These are phyloP conservation scores for Phaeosphaeriaceae sp. DNA, from an alignment of 2,329 filamentous ascomycete genomes.

Conservation along the genomic window DNA sequence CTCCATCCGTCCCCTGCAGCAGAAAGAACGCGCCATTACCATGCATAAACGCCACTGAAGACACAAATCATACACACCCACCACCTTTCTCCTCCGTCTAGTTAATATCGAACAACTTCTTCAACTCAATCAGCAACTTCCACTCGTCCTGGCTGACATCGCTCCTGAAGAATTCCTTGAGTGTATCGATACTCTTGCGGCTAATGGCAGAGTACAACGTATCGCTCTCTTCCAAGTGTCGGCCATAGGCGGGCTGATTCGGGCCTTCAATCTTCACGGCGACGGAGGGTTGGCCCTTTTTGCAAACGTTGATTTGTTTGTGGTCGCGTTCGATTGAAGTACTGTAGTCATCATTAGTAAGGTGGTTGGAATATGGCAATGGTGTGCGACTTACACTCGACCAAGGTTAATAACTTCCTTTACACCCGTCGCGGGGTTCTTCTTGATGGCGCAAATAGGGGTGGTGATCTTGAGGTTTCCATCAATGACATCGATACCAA, in stretches of 20 bases:
- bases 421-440: conserved; percentile 76
- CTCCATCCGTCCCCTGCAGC: not conserved
- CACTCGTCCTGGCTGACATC: conserved; percentile 94
- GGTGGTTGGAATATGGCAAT: not conserved
- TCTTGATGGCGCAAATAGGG: conserved; percentile 86
- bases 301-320: conserved; percentile 90
- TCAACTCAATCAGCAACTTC: conserved; percentile 92
- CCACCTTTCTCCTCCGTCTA: conserved; percentile 5
- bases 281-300: conserved; percentile 96
- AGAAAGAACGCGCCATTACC: not conserved
- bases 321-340: conserved; percentile 96
- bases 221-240: conserved; percentile 93
- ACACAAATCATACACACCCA: conserved; percentile 1
- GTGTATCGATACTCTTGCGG: conserved; percentile 85
- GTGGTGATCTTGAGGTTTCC: conserved; percentile 87
- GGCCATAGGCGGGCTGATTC: conserved; percentile 92
- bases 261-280: conserved; percentile 96
- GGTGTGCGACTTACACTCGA: conserved; percentile 78
- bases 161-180: conserved; percentile 93
- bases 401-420: conserved; percentile 88
- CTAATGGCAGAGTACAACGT: conserved; percentile 87
- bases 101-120: conserved; percentile 86
- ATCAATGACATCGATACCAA: conserved; percentile 95
- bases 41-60: not conserved
- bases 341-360: too few species aligned